Evolutionary conservation across 495 filamentous ascomycete species (phyloP), one percentile per base, ranked within the genome.

Genomic region (Letharia lupina): DNA sequence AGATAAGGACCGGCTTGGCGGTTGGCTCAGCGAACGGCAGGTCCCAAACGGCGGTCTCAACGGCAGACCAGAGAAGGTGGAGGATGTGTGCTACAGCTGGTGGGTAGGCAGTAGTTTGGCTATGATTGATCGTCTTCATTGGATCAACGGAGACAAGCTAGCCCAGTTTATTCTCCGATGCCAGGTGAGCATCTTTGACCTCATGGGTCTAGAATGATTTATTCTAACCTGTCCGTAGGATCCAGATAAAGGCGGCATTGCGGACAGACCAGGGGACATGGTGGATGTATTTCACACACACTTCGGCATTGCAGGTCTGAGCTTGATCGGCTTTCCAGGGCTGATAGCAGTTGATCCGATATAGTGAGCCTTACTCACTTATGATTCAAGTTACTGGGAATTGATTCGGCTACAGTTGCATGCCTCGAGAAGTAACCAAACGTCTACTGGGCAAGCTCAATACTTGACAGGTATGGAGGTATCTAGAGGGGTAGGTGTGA

Each of bases 41-140:
- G 78, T 95, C 18, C 83, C 90, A 12, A 87, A 86, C 35, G 95
- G 95, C 42, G 94, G 94, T 7, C 77, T 98, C 40, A 98, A 98
- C 72, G 94, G 94, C 5, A 83, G 94, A 60, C 94, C 94, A 1
- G 95, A 98, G 77, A 98, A 98, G 78, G 78, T 91, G 62, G 91
- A 93, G 74, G 95, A 98, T 78, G 92, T 96, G 10, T 98, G 94
- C 77, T 98, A 98, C 75, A 95, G 90, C 73, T 98, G 94, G 94
- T 98, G 94, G 94, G 94, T 97, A 35, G 75, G 89, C 63, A 89
- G 87, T 70, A 96, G 91, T 73, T 74, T 98, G 66, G 88, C 86
- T 35, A 96, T 97, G 85, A 89, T 98, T 67, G 90, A 84, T 61
- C 84, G 88, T 66, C 80, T 92, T 48, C 86, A 96, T 75, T 98